A percentile compares a stretch with the other conserved stretches of the same genome.
phyloP scores from a whole-genome alignment of 768 basidiomycete genomes.

The Lactarius hatsudake region DNA sequence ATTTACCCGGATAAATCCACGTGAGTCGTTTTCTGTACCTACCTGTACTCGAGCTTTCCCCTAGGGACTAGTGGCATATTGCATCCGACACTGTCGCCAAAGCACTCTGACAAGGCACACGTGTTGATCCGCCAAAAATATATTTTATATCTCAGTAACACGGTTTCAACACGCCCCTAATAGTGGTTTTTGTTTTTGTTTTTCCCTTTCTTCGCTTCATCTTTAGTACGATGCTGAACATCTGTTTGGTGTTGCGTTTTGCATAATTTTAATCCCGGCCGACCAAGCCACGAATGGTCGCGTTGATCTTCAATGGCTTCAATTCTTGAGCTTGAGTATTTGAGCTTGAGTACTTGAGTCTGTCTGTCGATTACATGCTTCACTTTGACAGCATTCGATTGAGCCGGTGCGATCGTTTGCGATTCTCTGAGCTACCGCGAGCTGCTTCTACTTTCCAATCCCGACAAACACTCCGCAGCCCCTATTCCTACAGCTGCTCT shows the following conservation, averaged over 20 bases:
- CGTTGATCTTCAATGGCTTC: not conserved
- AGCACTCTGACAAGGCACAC: not conserved
- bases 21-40: constrained; percentile 22
- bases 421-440: not conserved
- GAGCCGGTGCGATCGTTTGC: not conserved
- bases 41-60: constrained; percentile 19
- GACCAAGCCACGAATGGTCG: not conserved
- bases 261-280: not conserved
- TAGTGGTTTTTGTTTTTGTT: not conserved
- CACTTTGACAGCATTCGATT: not conserved
- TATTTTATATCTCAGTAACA: not conserved
- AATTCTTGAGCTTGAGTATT: too few species aligned
- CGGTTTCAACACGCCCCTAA: constrained; percentile 6
- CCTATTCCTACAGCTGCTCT: not conserved
- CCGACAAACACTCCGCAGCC: not conserved
- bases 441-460: not conserved
- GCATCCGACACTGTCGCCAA: not conserved
- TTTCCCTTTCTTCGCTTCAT: not conserved
- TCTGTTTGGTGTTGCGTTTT: constrained; percentile 1
- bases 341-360: not conserved
- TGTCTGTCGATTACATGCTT: not conserved
- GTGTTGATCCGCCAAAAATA: constrained; percentile 11
- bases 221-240: not conserved
- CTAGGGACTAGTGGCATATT: constrained; percentile 1
- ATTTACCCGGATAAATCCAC: constrained; percentile 6